These are phyloP conservation scores for Arthroderma uncinatum DNA, from an alignment of 2,329 filamentous ascomycete species.

Conservation along the genomic window DNA sequence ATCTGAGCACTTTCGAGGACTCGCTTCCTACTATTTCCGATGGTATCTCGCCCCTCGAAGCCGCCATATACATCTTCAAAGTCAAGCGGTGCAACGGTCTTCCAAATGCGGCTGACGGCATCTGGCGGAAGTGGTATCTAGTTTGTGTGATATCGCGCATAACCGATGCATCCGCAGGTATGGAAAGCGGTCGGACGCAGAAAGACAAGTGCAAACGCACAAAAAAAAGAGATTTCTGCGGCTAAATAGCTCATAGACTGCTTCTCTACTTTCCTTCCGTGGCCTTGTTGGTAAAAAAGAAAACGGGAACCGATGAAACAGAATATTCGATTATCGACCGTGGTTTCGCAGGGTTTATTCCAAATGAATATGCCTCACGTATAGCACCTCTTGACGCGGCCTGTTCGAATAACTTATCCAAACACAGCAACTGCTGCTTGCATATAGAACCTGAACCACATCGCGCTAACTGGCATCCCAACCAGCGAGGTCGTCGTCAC, in stretches of 20 bases:
- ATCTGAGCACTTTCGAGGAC: constrained; percentile 69
- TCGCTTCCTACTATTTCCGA: constrained; percentile 48
- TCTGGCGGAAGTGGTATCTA: constrained; percentile 56
- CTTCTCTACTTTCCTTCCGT: neutral
- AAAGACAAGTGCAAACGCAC: neutral
- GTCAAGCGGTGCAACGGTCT: constrained; percentile 48
- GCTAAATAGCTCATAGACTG: neutral
- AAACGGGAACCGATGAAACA: neutral
- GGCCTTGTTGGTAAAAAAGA: neutral
- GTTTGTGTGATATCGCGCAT: neutral
- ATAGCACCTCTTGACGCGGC: neutral
- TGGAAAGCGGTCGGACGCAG: neutral
- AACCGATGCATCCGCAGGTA: neutral
- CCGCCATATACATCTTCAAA: constrained; percentile 59
- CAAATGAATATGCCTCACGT: neutral
- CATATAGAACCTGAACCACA: neutral
- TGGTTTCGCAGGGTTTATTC: neutral
- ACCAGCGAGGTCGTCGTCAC: neutral
- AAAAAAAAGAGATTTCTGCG: neutral
- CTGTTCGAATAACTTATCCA: neutral
- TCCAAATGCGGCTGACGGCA: constrained; percentile 59
- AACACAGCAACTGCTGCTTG: no score
- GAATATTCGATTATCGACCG: neutral
- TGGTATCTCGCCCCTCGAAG: constrained; percentile 54
- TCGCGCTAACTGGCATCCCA: neutral